Percentiles rank a stretch among this genome's conserved stretches.
Evolutionary conservation across 2,329 filamentous ascomycete species (phyloP).

Genomic region (Neocucurbitaria cava): DNA sequence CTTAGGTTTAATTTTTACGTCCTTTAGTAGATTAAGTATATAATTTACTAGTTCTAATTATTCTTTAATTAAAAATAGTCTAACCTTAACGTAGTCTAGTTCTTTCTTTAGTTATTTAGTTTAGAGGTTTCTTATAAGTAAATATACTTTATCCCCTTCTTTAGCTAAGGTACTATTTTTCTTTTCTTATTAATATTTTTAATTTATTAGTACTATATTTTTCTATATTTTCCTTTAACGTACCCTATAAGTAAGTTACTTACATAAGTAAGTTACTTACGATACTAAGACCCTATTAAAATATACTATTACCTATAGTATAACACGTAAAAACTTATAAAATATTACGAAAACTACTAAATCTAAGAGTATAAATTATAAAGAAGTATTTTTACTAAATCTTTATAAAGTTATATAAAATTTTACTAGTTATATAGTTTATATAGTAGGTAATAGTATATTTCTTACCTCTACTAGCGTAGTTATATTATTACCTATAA

Average conservation of each 20-base stretch:
- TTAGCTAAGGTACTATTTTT: conserved; percentile 18
- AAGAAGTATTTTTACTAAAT: no score
- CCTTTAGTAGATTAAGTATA: conserved; percentile 2
- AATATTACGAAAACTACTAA: no score
- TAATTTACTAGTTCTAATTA: conserved; percentile 1
- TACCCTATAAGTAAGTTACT: no score
- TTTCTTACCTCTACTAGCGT: no score
- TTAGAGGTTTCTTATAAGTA: conserved; percentile 9
- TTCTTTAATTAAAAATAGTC: conserved; percentile 7
- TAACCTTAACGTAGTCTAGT: conserved; percentile 6
- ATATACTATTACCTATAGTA: no score
- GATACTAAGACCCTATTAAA: no score
- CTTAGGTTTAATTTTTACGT: neutral
- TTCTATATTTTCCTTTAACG: neutral
- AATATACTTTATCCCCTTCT: conserved; percentile 13
- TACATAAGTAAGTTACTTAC: no score
- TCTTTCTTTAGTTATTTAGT: conserved; percentile 8
- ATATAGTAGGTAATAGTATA: conserved; percentile 6
- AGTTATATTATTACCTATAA: no score
- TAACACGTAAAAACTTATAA: no score
- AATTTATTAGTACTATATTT: conserved; percentile 4
- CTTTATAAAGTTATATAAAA: conserved; percentile 2
- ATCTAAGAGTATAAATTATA: no score
- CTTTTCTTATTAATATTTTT: conserved; percentile 15
- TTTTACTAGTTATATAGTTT: conserved; percentile 7